Percentiles rank a stretch among this genome's conserved stretches.
phyloP scores from a whole-genome alignment of 2,329 filamentous ascomycete species.

The Claviceps sp. region DNA sequence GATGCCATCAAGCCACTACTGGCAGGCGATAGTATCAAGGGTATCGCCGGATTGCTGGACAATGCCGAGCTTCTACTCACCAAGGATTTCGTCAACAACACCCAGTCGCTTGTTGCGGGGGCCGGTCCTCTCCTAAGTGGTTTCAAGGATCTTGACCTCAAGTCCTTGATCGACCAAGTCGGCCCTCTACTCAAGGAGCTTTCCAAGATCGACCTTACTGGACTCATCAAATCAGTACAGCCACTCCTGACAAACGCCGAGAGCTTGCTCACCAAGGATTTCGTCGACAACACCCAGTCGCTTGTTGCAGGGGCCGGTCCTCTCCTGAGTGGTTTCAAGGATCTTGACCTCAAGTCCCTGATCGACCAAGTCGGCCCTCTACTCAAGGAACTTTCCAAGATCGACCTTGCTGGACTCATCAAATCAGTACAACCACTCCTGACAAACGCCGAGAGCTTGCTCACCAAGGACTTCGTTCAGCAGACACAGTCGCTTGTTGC shows the following conservation, averaged over 20 bases:
- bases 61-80: constrained; percentile 19
- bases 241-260: constrained; percentile 16
- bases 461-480: constrained; percentile 19
- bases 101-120: constrained; percentile 12
- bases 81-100: constrained; percentile 18
- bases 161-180: constrained; percentile 7
- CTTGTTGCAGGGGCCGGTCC: constrained; percentile 15
- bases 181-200: constrained; percentile 17
- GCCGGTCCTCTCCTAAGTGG: constrained; percentile 20
- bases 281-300: constrained; percentile 18
- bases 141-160: constrained; percentile 17
- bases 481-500: constrained; percentile 15
- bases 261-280: constrained; percentile 16
- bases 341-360: constrained; percentile 12
- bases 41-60: constrained; percentile 15
- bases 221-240: constrained; percentile 5
- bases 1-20: constrained; percentile 9
- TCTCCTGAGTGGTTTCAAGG: constrained; percentile 21
- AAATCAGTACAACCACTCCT: constrained; percentile 9
- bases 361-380: constrained; percentile 15
- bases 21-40: constrained; percentile 11
- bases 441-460: constrained; percentile 16
- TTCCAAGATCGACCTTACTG: constrained; percentile 2
- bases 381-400: constrained; percentile 8
- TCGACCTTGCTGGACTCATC: constrained; percentile 3